Evolutionary conservation across 495 filamentous ascomycete genomes (phyloP), one percentile per base, ranked within the genome.

Genomic region (Penicillium macrosclerotiorum): DNA sequence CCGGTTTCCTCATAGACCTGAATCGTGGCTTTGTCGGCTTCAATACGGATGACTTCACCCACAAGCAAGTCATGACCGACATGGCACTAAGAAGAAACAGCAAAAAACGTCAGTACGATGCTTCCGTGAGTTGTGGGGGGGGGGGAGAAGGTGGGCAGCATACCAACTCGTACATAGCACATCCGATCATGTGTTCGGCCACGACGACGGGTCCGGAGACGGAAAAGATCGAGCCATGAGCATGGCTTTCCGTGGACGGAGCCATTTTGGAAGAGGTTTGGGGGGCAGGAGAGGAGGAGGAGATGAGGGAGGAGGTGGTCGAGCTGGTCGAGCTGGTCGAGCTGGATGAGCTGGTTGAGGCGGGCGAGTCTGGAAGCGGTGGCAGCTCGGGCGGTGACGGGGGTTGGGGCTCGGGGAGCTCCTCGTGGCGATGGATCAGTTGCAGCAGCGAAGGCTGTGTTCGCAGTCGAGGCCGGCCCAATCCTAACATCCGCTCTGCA

Each of bases 81-180:
- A 65, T 78, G 82, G 58, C 90, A 85, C 86, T 86, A n/a, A n/a
- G n/a, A n/a, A n/a, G 62, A n/a, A 43, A 17, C 24, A 32, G 44
- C 13, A 46, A 8, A 34, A 19, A 42, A n/a, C 32, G 23, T 52
- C 20, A 47, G 27, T 19, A 51, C 25, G 54, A n/a, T 23, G 36
- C 25, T 31, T 37, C 20, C 32, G 31, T 33, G 27, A 22, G 37
- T 13, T 52, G 25, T 40, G 38, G 48, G 38, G 51, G 29, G 19
- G 42, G 29, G 37, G 18, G 38, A 18, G 19, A 29, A 29, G 38
- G 20, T 41, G 25, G 38, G 25, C 8, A 39, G 11, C 77, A 49
- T 72, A 92, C 92, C 80, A 99, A 74, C 75, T 99, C 93, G 78
- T 99, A 96, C 94, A 99, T 97, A 61, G 93, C 90, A 83, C 93